Percentiles rank a stretch among this genome's conserved stretches.
Conservation (phyloP, 306 rosid species). For the Citrullus colocynthis region DNA sequence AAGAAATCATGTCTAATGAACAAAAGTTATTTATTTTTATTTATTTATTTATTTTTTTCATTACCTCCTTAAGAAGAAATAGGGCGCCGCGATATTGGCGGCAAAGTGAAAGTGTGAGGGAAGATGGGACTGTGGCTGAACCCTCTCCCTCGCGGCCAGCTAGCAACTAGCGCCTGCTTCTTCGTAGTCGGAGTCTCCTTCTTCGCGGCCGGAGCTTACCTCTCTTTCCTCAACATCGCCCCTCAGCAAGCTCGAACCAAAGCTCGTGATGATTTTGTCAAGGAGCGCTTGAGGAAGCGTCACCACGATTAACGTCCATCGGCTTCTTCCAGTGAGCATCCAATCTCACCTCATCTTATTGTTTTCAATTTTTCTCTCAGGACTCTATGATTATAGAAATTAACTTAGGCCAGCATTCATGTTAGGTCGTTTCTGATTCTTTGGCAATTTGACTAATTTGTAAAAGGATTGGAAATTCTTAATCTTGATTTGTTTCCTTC, state of each 20-base stretch:
- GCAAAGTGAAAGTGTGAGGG: not conserved
- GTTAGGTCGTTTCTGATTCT: not conserved
- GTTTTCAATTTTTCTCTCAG: not conserved
- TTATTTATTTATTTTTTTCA: too few relatives aligned
- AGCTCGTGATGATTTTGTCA: constrained; percentile 29
- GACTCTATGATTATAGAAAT: not conserved
- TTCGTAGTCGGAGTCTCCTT: constrained; percentile 21
- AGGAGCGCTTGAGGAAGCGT: constrained; percentile 22
- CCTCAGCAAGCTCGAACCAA: constrained; percentile 35
- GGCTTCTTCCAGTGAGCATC: not conserved
- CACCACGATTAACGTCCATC: constrained; percentile 12
- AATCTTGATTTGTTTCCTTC: not conserved
- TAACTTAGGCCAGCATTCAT: not conserved
- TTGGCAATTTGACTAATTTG: not conserved
- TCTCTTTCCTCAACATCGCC: constrained; percentile 23
- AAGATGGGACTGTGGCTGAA: constrained; percentile 28
- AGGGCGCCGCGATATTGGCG: not conserved
- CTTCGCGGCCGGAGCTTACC: constrained; percentile 26
- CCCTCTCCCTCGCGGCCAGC: constrained; percentile 25
- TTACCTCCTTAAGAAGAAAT: too few relatives aligned
- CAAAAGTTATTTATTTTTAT: too few relatives aligned
- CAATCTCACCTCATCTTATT: not conserved
- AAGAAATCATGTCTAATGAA: too few relatives aligned
- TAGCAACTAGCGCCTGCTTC: constrained; percentile 13
- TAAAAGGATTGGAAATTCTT: not conserved